Evolutionary conservation across 345 rosid genomes (phyloP).

Genomic region (Anastatica hierochuntica): DNA sequence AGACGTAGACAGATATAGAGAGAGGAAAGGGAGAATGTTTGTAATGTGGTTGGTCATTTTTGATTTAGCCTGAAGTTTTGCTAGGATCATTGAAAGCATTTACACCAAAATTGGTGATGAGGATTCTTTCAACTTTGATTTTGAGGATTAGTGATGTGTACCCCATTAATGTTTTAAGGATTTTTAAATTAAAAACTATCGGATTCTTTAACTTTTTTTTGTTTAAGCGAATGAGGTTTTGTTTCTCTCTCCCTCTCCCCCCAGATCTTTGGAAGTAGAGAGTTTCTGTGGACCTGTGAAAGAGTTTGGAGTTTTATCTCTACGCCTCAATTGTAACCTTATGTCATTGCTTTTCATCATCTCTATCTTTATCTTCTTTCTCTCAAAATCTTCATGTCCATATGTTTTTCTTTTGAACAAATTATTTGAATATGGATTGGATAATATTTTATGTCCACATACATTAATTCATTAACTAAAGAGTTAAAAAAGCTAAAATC

Average conservation of each 20-base stretch:
- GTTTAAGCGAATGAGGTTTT: background rate
- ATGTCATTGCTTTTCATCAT: no score
- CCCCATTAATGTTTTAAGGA: slow-evolving; percentile 6
- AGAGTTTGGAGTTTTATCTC: no score
- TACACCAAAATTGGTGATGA: slow-evolving; percentile 8
- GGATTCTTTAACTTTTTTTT: background rate
- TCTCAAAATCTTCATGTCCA: background rate
- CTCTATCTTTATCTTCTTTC: no score
- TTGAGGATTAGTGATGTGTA: slow-evolving; percentile 13
- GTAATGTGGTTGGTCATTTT: slow-evolving; percentile 21
- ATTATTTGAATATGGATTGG: no score
- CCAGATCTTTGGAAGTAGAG: no score
- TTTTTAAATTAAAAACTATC: background rate
- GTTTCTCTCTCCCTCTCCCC: no score
- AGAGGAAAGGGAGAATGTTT: slow-evolving; percentile 1
- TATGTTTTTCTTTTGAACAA: no score
- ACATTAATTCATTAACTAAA: no score
- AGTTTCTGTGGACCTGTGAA: no score
- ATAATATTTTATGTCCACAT: no score
- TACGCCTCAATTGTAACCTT: no score
- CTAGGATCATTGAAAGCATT: slow-evolving; percentile 13
- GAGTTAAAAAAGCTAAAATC: no score
- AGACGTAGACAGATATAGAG: slow-evolving; percentile 10
- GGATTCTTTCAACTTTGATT: background rate
- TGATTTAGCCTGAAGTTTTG: slow-evolving; percentile 26